These are phyloP conservation scores for Carallia pectinifolia DNA, from an alignment of 345 rosid genomes.

Conservation along the genomic window DNA sequence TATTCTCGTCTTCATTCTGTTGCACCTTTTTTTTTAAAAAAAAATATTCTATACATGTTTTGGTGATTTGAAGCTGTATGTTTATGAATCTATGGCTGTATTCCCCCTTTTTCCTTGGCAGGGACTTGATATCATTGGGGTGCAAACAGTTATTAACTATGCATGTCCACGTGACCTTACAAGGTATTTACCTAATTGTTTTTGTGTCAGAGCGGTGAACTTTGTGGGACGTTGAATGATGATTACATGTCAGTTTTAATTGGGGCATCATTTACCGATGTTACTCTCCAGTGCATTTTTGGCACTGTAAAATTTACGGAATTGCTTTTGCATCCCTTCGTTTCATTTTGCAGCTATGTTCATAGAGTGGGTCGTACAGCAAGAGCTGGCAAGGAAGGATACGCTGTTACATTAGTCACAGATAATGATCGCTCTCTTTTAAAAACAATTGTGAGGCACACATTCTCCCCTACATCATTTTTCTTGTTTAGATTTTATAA, in stretches of 20 bases:
- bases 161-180: conserved; percentile 97
- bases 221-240: neutral
- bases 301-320: no score
- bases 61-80: neutral
- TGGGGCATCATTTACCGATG: neutral
- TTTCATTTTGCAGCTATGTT: conserved; percentile 59
- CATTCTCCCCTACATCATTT: conserved; percentile 6
- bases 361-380: conserved; percentile 98
- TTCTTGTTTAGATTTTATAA: conserved; percentile 7
- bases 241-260: neutral
- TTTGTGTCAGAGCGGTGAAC: neutral
- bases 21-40: no score
- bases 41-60: no score
- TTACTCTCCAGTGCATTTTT: neutral
- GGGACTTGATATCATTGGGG: conserved; percentile 99
- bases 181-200: conserved; percentile 40
- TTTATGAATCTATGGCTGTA: conserved; percentile 1
- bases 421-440: conserved; percentile 89
- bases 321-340: neutral
- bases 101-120: conserved; percentile 13
- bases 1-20: no score
- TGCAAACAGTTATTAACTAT: conserved; percentile 89
- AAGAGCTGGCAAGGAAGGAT: conserved; percentile 98
- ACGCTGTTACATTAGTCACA: conserved; percentile 90
- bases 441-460: conserved; percentile 77